A percentile compares a stretch with the other conserved stretches of the same genome.
Evolutionary conservation across 169 alveolate genomes (phyloP).

Genomic region (Perkinsus chesapeaki): DNA sequence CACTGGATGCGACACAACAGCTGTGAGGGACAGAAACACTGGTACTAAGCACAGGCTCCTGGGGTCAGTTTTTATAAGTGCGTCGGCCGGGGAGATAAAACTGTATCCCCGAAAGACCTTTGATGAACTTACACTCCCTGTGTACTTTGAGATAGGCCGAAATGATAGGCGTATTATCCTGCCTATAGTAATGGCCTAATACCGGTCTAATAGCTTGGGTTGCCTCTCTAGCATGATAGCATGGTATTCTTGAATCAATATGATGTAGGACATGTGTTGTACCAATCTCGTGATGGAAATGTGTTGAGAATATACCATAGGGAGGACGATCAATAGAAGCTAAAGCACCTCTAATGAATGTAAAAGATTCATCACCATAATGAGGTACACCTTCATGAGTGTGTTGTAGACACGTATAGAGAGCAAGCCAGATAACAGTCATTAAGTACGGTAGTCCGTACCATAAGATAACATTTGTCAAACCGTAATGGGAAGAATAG

Average conservation of each 20-base stretch:
- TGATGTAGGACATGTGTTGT: constrained; percentile 56
- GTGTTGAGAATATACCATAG: constrained; percentile 26
- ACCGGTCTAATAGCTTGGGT: constrained; percentile 35
- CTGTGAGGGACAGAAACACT: no score
- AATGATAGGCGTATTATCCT: constrained; percentile 31
- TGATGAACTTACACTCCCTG: background rate
- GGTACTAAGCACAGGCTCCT: no score
- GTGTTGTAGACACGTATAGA: constrained; percentile 48
- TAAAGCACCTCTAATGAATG: constrained; percentile 51
- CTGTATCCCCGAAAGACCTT: background rate
- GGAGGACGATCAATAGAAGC: constrained; percentile 48
- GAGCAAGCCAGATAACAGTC: constrained; percentile 44
- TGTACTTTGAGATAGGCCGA: constrained; percentile 6
- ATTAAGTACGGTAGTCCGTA: constrained; percentile 37
- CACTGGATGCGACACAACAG: no score
- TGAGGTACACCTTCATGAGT: constrained; percentile 48
- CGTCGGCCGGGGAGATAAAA: background rate
- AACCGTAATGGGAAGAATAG: constrained; percentile 14
- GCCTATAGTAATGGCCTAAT: constrained; percentile 26
- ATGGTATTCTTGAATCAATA: constrained; percentile 31
- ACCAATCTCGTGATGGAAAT: constrained; percentile 42
- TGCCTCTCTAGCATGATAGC: constrained; percentile 44
- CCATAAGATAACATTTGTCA: constrained; percentile 22
- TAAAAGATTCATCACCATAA: constrained; percentile 41
- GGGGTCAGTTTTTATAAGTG: no score